phyloP scores from a whole-genome alignment of 257 asterid genomes.

The Paraleonurus japonicus region DNA sequence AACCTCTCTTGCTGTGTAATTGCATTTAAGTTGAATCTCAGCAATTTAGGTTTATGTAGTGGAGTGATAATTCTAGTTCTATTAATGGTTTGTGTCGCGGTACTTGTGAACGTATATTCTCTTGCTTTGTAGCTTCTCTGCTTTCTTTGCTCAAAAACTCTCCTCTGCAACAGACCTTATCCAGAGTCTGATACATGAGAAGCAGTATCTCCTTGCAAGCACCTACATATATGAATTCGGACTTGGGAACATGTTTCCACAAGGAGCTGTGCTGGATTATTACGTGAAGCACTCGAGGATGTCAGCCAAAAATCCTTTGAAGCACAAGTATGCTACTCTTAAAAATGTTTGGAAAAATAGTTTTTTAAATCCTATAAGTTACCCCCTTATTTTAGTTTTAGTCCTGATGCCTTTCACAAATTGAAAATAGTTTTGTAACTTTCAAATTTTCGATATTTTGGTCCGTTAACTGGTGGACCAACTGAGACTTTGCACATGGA shows the following conservation, averaged over 20 bases:
- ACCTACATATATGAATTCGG: slow-evolving; percentile 26
- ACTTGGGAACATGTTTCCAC: slow-evolving; percentile 23
- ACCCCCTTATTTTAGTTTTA: too few species aligned
- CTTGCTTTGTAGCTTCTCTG: background rate
- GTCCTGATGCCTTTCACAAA: too few species aligned
- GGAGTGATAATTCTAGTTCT: background rate
- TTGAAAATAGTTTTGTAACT: too few species aligned
- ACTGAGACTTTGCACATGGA: too few species aligned
- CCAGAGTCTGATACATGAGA: slow-evolving; percentile 32
- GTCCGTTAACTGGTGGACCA: too few species aligned
- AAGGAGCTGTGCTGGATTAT: slow-evolving; percentile 26
- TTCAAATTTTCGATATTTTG: too few species aligned
- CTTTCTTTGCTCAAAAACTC: background rate
- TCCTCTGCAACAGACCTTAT: slow-evolving; percentile 22
- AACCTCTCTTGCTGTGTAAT: background rate
- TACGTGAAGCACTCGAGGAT: slow-evolving; percentile 8
- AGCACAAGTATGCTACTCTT: slow-evolving; percentile 22
- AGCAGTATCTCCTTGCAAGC: slow-evolving; percentile 40
- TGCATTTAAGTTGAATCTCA: background rate
- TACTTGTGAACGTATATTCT: background rate
- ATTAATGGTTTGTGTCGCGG: background rate
- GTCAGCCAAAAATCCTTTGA: slow-evolving; percentile 7
- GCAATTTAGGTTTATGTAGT: background rate
- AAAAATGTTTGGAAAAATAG: background rate
- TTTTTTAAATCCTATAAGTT: too few species aligned